A percentile compares a stretch with the other conserved stretches of the same genome.
phyloP scores from a whole-genome alignment of 352 stramenopile species.

The Globisporangium mamillatum region DNA sequence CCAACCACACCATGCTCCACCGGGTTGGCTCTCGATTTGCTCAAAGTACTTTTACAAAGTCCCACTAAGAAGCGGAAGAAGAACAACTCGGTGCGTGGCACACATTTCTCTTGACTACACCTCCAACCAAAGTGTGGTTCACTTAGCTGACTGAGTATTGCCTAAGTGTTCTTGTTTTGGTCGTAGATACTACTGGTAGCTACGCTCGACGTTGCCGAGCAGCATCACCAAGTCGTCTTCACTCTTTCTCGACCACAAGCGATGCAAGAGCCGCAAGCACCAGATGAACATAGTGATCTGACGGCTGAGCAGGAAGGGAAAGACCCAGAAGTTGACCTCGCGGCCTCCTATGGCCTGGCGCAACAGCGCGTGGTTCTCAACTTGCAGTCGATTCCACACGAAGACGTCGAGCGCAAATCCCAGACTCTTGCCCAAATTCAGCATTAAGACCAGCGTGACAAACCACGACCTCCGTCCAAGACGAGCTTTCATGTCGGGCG shows the following conservation, averaged over 20 bases:
- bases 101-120: neutral
- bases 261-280: slow-evolving; percentile 6
- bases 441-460: neutral
- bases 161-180: neutral
- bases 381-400: neutral
- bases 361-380: neutral
- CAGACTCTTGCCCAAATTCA: neutral
- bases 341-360: neutral
- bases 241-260: neutral
- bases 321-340: neutral
- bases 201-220: slow-evolving; percentile 7
- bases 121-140: neutral
- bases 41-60: too few relatives aligned
- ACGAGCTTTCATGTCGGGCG: neutral
- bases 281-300: slow-evolving; percentile 3
- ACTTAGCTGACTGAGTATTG: neutral
- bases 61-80: too few relatives aligned
- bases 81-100: neutral
- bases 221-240: slow-evolving; percentile 6
- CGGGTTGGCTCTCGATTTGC: neutral
- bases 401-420: slow-evolving; percentile 1
- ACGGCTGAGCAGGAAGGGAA: slow-evolving; percentile 12
- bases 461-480: neutral
- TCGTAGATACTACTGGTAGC: neutral
- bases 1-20: neutral